phyloP scores from a whole-genome alignment of 495 filamentous ascomycete genomes.

The Massariosphaeria phaeospora region DNA sequence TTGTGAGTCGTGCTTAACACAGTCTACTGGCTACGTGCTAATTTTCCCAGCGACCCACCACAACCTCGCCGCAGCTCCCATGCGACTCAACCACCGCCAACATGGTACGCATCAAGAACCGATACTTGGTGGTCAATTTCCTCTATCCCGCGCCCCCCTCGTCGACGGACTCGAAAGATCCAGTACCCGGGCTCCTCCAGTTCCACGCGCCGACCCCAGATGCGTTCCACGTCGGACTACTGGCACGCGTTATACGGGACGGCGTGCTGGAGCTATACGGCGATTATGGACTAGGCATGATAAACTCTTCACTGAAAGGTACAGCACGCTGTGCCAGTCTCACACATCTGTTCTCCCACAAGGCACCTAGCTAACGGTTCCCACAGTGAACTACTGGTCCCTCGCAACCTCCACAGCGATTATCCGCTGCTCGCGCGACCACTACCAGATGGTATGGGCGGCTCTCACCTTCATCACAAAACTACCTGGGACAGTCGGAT shows the following conservation, averaged over 20 bases:
- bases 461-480: constrained; percentile 76
- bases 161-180: constrained; percentile 32
- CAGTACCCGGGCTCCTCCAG: constrained; percentile 54
- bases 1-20: too few relatives aligned
- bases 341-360: background rate
- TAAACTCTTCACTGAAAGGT: constrained; percentile 59
- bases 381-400: constrained; percentile 84
- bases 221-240: constrained; percentile 55
- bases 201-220: constrained; percentile 73
- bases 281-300: constrained; percentile 78
- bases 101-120: constrained; percentile 97
- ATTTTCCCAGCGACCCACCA: background rate
- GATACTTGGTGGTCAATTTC: constrained; percentile 88
- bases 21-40: too few relatives aligned
- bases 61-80: background rate
- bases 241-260: constrained; percentile 63
- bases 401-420: constrained; percentile 91
- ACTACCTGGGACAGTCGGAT: constrained; percentile 52
- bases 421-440: constrained; percentile 67
- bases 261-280: constrained; percentile 72
- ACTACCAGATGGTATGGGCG: constrained; percentile 84
- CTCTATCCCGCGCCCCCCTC: constrained; percentile 60
- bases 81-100: background rate
- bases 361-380: background rate
- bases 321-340: background rate